Base-by-base conservation (phyloP, 176 grass and related monocot species). In the Canna indica region DNA sequence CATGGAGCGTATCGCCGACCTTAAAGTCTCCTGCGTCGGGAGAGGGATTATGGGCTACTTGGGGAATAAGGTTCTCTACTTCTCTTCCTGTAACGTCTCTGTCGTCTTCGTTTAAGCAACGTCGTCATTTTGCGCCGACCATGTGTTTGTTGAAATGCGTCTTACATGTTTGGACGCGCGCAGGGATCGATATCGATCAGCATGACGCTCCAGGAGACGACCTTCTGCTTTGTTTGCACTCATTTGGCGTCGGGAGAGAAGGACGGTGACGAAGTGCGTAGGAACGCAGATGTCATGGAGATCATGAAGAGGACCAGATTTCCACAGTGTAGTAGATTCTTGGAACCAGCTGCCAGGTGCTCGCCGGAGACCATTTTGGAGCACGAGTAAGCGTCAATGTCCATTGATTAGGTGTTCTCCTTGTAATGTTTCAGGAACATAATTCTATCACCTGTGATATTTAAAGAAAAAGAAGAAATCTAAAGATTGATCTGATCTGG, bases 1-100 rank as follows among this genome's bases (percentile, higher is more conserved):
- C 16, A 47, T 85, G 57, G 77, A 48, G 18, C 73, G 58, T 15
- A 74, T 97, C 69, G 57, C 68, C 3, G 24, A 75, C 27, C 68
- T 97, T 29, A 71, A 78, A 48, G 86, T 91, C 27, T 90, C 93
- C 0, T 87, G 82, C 13, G 84, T 97, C 10, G 77, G 93, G 9
- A 75, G 79, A 79, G 93, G 93, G 42, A 83, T 97, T 71, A 90
- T 97, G 93, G 93, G 93, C 0, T 91, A 87, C 88, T 91, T 91
- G 93, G 93, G 93, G 7, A 97, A 96, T 20, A 96, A 96, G 91
- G 91, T 84, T 31, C 4, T 18, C n/a, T 15, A 17, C 1, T 34
- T 36, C 15, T 1, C 28, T 8, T 44, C 7, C 41, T 11, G 13
- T 44, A 24, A 11, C n/a, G 44, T 17, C 25, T 57, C 15, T 67